Evolutionary conservation across 164 flowering plant genomes (phyloP), one percentile per base, ranked within the genome.

Genomic region (Aristolochia fimbriata): DNA sequence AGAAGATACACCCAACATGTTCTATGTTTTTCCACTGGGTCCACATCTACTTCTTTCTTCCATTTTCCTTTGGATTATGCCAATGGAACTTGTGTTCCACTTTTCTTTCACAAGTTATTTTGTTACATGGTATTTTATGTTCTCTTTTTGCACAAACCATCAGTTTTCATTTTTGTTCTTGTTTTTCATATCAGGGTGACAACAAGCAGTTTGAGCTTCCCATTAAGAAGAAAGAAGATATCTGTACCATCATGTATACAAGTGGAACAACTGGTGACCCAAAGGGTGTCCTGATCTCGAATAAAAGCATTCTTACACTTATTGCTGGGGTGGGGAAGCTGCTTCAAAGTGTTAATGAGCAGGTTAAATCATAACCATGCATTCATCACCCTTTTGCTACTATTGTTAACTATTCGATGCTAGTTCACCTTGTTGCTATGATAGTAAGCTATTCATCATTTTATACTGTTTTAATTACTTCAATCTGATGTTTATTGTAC

Each of bases 181-280:
- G 27, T 43, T 25, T 62, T 46, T 20, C 16, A 8, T 21, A 19
- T 31, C 90, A 93, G 99, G 95, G 96, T 46, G 74, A 71, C 22
- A 52, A 63, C 55, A 72, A 81, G 60, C 69, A 82, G 15, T 85
- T 72, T 68, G 87, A 86, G 46, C 79, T 91, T 64, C 97, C 96
- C 22, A 59, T 24, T 31, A 81, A 66, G 51, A 76, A 77, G 69
- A 88, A 74, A 73, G 72, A 66, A 22, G 99, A 94, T 57, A 84
- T 94, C 13, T 91, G 88, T 60, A 94, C 97, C 20, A 88, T 94
- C 65, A 94, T 94, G 97, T 94, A 94, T 70, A 94, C 97, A 19
- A 94, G 99, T 73, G 99, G 97, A 77, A 94, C 99, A 49, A 94
- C 97, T 31, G 96, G 99, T 57, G 96, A 91, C 48, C 99, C 99